Conservation (phyloP, 176 grass and related monocot genomes). For the Hordeum vulgare region DNA sequence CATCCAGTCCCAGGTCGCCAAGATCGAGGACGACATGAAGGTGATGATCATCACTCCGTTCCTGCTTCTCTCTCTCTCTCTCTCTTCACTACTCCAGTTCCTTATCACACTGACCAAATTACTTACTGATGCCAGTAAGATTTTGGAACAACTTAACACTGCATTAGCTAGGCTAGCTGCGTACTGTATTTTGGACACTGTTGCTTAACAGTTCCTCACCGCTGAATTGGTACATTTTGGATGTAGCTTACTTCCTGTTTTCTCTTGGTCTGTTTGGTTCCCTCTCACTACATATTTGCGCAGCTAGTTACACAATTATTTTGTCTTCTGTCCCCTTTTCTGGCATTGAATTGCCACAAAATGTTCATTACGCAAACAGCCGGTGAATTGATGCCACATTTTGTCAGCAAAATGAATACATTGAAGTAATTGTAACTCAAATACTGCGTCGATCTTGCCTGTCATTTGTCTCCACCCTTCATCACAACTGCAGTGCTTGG, state of each 20-base stretch:
- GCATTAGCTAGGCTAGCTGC: background rate
- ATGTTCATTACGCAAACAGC: background rate
- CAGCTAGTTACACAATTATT: background rate
- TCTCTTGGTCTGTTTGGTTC: background rate
- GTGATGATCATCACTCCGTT: background rate
- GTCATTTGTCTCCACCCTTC: background rate
- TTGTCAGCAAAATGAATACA: background rate
- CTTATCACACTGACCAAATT: background rate
- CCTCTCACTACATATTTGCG: background rate
- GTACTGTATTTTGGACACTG: background rate
- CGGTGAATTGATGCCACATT: background rate
- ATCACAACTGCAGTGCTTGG: background rate
- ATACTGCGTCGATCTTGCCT: background rate
- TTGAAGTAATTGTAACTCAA: background rate
- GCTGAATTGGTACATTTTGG: background rate
- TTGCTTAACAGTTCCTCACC: background rate
- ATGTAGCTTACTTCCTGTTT: background rate
- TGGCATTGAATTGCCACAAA: background rate
- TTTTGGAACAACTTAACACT: background rate
- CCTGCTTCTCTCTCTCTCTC: background rate
- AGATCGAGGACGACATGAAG: constrained; percentile 99
- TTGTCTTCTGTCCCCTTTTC: background rate
- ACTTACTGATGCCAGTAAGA: background rate
- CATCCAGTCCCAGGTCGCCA: constrained; percentile 86
- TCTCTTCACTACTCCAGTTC: no score